These are phyloP conservation scores for Elasticomyces elasticus DNA, from an alignment of 495 filamentous ascomycete species.

Conservation along the genomic window DNA sequence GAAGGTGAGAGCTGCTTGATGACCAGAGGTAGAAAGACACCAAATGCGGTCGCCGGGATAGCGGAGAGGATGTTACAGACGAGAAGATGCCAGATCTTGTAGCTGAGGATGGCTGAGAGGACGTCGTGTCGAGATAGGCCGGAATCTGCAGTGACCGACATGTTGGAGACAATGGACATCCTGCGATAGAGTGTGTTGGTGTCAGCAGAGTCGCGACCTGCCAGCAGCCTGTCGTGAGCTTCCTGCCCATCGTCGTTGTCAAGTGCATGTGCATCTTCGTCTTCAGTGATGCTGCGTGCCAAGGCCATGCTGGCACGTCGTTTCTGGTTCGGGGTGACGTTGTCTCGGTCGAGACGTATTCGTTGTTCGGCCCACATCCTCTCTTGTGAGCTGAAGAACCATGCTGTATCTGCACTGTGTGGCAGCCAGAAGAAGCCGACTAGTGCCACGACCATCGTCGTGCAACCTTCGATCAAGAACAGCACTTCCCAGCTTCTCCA, in stretches of 20 bases:
- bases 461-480: conserved; percentile 45
- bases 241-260: conserved; percentile 16
- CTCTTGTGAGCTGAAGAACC: conserved; percentile 44
- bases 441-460: conserved; percentile 40
- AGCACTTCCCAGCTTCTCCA: conserved; percentile 46
- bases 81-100: conserved; percentile 44
- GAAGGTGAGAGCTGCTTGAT: conserved; percentile 24
- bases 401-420: conserved; percentile 39
- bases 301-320: conserved; percentile 1
- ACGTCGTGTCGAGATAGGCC: conserved; percentile 39
- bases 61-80: conserved; percentile 45
- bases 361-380: conserved; percentile 36
- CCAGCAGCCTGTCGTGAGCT: conserved; percentile 17
- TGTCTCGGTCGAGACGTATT: conserved; percentile 25
- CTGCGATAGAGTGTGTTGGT: neutral
- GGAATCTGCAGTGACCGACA: conserved; percentile 28
- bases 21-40: conserved; percentile 48
- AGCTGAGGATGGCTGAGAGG: conserved; percentile 39
- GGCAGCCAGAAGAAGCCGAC: conserved; percentile 44
- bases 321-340: neutral
- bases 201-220: conserved; percentile 6
- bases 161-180: conserved; percentile 2
- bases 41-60: conserved; percentile 44
- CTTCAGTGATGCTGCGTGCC: conserved; percentile 3
- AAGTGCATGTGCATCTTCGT: conserved; percentile 7